These are phyloP conservation scores for Apiospora sp. DNA, from an alignment of 2,329 filamentous ascomycete genomes.

Conservation along the genomic window DNA sequence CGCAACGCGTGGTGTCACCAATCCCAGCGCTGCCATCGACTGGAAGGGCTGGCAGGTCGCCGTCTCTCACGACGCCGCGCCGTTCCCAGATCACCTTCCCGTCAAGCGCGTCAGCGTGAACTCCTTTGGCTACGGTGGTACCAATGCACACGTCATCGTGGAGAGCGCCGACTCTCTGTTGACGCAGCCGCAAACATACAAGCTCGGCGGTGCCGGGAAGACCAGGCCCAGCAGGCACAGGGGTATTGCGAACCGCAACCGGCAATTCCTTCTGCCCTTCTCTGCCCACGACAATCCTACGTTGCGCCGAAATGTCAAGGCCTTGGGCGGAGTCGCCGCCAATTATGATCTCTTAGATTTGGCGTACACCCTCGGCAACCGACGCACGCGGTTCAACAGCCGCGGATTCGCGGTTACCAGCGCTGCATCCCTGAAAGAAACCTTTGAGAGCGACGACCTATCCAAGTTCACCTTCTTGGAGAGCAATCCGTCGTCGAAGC, in stretches of 20 bases:
- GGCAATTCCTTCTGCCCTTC: slow-evolving; percentile 32
- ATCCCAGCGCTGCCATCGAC: neutral
- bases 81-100: neutral
- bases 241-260: neutral
- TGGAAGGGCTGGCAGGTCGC: neutral
- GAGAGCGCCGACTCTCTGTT: slow-evolving; percentile 24
- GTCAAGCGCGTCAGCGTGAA: slow-evolving; percentile 21
- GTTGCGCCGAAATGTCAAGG: slow-evolving; percentile 28
- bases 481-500: slow-evolving; percentile 14
- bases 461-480: neutral
- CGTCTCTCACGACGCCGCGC: neutral
- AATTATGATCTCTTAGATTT: slow-evolving; percentile 33
- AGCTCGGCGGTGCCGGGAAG: neutral
- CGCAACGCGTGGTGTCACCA: slow-evolving; percentile 8
- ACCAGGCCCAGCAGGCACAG: neutral
- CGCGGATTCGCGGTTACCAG: slow-evolving; percentile 24
- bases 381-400: slow-evolving; percentile 27
- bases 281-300: slow-evolving; percentile 35
- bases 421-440: neutral
- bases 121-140: slow-evolving; percentile 27
- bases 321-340: slow-evolving; percentile 22
- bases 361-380: slow-evolving; percentile 33
- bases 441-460: neutral
- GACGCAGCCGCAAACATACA: slow-evolving; percentile 12
- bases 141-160: slow-evolving; percentile 30